Base-by-base conservation (phyloP, 352 stramenopile species). In the Phytopythium delawarense region DNA sequence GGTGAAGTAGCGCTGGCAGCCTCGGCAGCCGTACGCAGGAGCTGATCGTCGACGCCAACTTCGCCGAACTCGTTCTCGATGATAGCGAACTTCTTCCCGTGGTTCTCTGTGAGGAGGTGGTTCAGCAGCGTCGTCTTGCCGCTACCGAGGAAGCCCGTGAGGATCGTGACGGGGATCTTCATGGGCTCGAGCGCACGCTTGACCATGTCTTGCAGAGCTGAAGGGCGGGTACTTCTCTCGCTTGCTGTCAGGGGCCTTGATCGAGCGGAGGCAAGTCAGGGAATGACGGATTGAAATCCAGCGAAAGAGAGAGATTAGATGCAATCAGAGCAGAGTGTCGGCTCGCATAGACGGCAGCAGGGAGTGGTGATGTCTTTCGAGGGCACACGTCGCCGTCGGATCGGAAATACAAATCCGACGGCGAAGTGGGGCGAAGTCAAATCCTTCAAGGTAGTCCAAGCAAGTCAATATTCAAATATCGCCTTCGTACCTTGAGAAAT, bases 21-120 rank as follows among this genome's bases (percentile, higher is more conserved):
- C 12, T 16, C 23, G 23, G 18, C 39, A 51, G 65, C 71, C n/a
- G 67, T 66, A 37, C 61, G 63, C 56, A 98, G 69, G n/a, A 97
- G 78, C 46, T 95, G 83, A 50, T 98, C 89, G 61, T 98, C 94
- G 39, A 98, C 80, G 23, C 88, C 82, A 16, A 98, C 84, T 65
- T 96, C 85, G 30, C 95, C 96, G 68, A 99, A 98, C 61, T 99
- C 95, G 69, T 99, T 99, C 72, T 98, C 94, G 65, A 98, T 98
- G 15, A 99, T 94, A 18, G 95, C 92, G 57, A 98, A 89, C 67
- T 92, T 96, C 70, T 96, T 96, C 12, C 87, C 88, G 59, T 98
- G 91, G 15, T 77, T 76, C 62, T 93, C 85, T 4, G 78, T 85
- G 7, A 99, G 68, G 34, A 99, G 90, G 57, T 98, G 81, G 68